Conservation (phyloP, 352 stramenopile genomes). For the Phytophthora boehmeriae region DNA sequence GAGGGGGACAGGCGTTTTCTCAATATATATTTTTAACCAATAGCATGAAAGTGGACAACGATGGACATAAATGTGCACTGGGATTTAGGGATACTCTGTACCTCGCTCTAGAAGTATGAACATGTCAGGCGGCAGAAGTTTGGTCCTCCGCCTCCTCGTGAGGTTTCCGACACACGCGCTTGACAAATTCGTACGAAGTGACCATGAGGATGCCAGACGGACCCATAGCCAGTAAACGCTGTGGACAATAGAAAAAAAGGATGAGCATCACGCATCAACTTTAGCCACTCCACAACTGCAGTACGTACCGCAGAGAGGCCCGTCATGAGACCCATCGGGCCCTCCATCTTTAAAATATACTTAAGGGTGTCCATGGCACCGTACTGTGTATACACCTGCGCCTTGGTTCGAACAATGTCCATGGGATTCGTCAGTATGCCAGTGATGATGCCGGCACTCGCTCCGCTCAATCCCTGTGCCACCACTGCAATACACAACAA, state of each 20-base stretch:
- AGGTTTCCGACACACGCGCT: constrained; percentile 80
- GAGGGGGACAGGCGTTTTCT: neutral
- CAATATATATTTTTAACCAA: too few species aligned
- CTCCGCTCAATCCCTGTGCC: constrained; percentile 78
- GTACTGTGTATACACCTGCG: constrained; percentile 87
- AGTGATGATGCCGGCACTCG: constrained; percentile 79
- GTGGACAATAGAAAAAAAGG: constrained; percentile 5
- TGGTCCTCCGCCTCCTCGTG: constrained; percentile 17
- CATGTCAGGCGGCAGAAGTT: constrained; percentile 11
- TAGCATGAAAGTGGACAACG: too few species aligned
- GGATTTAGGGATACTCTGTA: too few species aligned
- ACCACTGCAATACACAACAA: constrained; percentile 44
- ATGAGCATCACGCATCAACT: neutral
- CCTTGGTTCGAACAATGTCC: constrained; percentile 88
- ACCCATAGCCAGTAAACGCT: constrained; percentile 84
- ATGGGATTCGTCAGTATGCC: constrained; percentile 87
- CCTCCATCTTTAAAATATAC: constrained; percentile 83
- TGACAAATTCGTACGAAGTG: constrained; percentile 91
- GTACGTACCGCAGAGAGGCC: constrained; percentile 75
- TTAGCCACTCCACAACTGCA: neutral
- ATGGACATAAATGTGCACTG: too few species aligned
- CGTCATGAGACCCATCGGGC: constrained; percentile 78
- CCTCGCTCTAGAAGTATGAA: too few species aligned
- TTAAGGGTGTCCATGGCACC: constrained; percentile 82
- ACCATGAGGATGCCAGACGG: constrained; percentile 87